phyloP scores from a whole-genome alignment of 2,329 filamentous ascomycete species.

The Thermoascus crustaceus region DNA sequence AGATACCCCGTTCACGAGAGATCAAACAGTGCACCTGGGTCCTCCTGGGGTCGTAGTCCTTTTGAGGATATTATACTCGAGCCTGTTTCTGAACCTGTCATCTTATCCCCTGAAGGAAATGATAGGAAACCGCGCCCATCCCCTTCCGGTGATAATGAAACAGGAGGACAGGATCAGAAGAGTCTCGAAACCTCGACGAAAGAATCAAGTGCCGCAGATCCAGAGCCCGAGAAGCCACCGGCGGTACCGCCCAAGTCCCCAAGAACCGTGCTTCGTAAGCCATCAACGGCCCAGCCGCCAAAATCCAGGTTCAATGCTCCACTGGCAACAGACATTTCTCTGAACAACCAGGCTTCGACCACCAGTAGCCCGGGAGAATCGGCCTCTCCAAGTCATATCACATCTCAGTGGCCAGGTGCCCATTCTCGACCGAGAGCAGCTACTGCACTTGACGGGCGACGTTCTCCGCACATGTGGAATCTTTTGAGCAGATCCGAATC shows the following conservation, averaged over 20 bases:
- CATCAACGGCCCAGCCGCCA: conserved; percentile 5
- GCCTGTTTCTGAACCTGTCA: conserved; percentile 9
- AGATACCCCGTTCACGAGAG: conserved; percentile 17
- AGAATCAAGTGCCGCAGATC: not conserved
- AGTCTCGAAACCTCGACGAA: not conserved
- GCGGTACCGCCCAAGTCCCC: conserved; percentile 22
- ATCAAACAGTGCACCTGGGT: conserved; percentile 17
- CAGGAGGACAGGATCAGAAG: not conserved
- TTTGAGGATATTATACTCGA: conserved; percentile 6
- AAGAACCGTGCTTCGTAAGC: conserved; percentile 10
- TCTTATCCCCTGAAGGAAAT: conserved; percentile 5
- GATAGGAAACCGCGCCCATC: conserved; percentile 4
- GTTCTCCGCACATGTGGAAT: not conserved
- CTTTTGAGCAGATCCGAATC: not conserved
- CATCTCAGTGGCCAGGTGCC: conserved; percentile 1
- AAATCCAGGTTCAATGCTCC: conserved; percentile 5
- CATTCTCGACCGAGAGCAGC: not conserved
- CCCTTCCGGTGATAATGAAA: not conserved
- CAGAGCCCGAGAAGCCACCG: conserved; percentile 10
- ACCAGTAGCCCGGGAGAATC: conserved; percentile 1
- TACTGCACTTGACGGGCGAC: conserved; percentile 5
- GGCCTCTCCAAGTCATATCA: conserved; percentile 5
- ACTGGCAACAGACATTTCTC: conserved; percentile 4
- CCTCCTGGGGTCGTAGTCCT: conserved; percentile 7
- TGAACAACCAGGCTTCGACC: conserved; percentile 1